Percentiles rank a stretch among this genome's conserved stretches.
Conservation (phyloP, 1,284 basidiomycete genomes). For the Salmacisia buchloeana region DNA sequence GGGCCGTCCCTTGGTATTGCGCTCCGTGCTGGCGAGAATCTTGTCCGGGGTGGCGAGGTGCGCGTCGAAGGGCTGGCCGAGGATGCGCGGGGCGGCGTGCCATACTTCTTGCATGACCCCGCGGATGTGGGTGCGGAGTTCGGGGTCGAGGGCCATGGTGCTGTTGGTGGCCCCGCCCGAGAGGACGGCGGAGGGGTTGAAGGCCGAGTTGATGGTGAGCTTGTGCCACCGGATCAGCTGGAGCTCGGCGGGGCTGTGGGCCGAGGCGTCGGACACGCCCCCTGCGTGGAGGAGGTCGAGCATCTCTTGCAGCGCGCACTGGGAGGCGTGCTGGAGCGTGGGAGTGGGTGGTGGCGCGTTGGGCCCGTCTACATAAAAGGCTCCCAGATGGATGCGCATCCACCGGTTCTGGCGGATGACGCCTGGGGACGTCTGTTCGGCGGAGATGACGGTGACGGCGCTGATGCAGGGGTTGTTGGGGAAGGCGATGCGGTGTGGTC, state of each 20-base stretch:
- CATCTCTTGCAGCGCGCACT: slow-evolving; percentile 28
- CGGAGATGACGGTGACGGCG: slow-evolving; percentile 53
- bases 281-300: slow-evolving; percentile 45
- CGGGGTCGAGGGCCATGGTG: slow-evolving; percentile 50
- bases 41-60: slow-evolving; percentile 50
- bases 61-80: slow-evolving; percentile 48
- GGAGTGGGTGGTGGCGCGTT: background rate
- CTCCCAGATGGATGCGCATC: slow-evolving; percentile 54
- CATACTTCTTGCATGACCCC: slow-evolving; percentile 54
- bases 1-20: slow-evolving; percentile 51
- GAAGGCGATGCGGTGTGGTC: slow-evolving; percentile 50
- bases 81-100: slow-evolving; percentile 47
- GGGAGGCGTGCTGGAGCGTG: slow-evolving; percentile 6
- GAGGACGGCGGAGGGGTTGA: slow-evolving; percentile 54
- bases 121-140: slow-evolving; percentile 48
- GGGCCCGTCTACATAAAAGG: slow-evolving; percentile 37
- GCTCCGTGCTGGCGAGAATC: slow-evolving; percentile 50
- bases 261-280: slow-evolving; percentile 52
- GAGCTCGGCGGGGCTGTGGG: slow-evolving; percentile 49
- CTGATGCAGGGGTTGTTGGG: slow-evolving; percentile 49
- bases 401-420: slow-evolving; percentile 53
- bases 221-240: slow-evolving; percentile 56
- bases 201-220: slow-evolving; percentile 52
- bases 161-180: slow-evolving; percentile 52
- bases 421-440: slow-evolving; percentile 51